Base-by-base conservation (phyloP, 768 basidiomycete genomes). In the Lentinula lateritia region DNA sequence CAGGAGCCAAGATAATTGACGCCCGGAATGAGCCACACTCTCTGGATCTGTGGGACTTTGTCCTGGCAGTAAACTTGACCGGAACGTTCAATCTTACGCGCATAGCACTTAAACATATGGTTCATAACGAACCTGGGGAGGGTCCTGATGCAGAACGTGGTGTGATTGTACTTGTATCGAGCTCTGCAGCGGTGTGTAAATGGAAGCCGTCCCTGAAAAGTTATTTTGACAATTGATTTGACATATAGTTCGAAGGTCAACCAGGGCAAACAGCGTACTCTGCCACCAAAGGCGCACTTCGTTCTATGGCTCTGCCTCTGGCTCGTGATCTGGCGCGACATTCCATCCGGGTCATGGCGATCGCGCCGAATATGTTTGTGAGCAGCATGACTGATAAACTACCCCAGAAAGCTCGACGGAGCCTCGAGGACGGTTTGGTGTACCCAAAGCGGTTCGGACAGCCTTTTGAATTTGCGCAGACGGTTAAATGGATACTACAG, bases 51-150 rank as follows among this genome's bases (percentile, higher is more conserved):
- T 79, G 76, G 71, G 65, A 73, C n/a, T 71, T 69, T 16, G 68
- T 69, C 15, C 54, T 79, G 46, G 69, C 65, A 6, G 70, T 79
- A 56, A 79, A 79, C 59, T 67, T 79, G 23, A 70, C 72, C 1
- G 75, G 75, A 23, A 67, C 72, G 4, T 79, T 78, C 68, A 73
- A 79, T 52, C 72, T 79, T 57, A 72, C 75, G 4, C 68, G 76
- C 3, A 64, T 73, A 1, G 73, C 72, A 20, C 70, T 75, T 23
- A 61, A 71, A 61, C 67, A 73, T 41, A 69, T 79, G 52, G 66
- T 71, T n/a, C 58, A 64, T 9, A 69, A 68, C 12, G 64, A 70
- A 0, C 70, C 69, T 3, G 71, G 72, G 34, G 63, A 62, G 20
- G 41, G 46, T 28, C 64, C 63, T 1, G 73, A 75, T 45, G 72